Evolutionary conservation across 2,329 filamentous ascomycete genomes (phyloP).

Genomic region (Clarireedia sp.): DNA sequence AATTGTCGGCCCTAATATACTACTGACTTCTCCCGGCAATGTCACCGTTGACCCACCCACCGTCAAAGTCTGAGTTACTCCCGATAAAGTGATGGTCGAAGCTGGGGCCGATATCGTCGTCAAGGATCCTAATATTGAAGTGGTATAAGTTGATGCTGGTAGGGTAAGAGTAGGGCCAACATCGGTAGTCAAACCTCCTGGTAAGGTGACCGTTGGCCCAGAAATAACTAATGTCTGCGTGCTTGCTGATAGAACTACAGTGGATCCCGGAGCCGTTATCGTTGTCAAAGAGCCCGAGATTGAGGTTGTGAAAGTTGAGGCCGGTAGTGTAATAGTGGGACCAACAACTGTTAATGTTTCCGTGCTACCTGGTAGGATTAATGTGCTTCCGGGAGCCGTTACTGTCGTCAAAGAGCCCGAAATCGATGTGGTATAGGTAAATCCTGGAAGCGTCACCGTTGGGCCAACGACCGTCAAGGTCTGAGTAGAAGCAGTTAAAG

Average conservation of each 20-base stretch:
- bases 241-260: neutral
- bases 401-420: conserved; percentile 12
- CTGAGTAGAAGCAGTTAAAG: neutral
- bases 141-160: neutral
- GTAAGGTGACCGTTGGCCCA: neutral
- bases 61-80: neutral
- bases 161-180: neutral
- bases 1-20: neutral
- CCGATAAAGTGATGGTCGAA: conserved; percentile 3
- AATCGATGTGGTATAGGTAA: conserved; percentile 11
- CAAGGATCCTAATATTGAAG: conserved; percentile 12
- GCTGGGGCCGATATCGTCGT: conserved; percentile 7
- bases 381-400: conserved; percentile 5
- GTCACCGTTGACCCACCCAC: neutral
- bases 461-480: neutral
- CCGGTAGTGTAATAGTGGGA: conserved; percentile 2
- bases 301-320: conserved; percentile 8
- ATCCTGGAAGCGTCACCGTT: neutral
- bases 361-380: neutral
- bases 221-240: neutral
- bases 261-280: conserved; percentile 3
- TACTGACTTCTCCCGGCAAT: neutral
- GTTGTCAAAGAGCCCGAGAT: conserved; percentile 13
- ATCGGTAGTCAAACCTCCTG: neutral
- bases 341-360: neutral